Evolutionary conservation across 1,139 yeast species (phyloP).

Genomic region (Yamadazyma aaseri): DNA sequence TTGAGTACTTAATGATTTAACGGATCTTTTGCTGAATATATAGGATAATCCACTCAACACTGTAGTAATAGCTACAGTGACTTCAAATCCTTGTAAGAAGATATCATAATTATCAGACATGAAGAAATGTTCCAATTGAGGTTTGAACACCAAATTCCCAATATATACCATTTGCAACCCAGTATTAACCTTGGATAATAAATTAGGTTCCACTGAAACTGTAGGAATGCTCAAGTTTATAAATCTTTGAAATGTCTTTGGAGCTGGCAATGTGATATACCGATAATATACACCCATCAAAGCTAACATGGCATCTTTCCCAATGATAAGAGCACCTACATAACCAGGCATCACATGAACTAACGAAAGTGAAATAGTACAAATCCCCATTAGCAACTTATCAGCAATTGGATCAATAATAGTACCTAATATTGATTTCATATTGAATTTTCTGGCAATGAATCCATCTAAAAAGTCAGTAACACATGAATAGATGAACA

Average conservation of each 20-base stretch:
- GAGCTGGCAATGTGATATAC: slow-evolving; percentile 70
- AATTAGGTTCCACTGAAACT: slow-evolving; percentile 88
- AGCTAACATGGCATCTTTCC: slow-evolving; percentile 78
- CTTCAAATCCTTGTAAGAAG: slow-evolving; percentile 16
- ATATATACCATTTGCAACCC: slow-evolving; percentile 89
- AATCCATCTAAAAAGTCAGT: slow-evolving; percentile 93
- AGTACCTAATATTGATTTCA: slow-evolving; percentile 83
- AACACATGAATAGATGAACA: slow-evolving; percentile 81
- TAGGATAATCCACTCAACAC: slow-evolving; percentile 77
- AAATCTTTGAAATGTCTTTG: slow-evolving; percentile 68
- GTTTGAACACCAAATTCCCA: slow-evolving; percentile 69
- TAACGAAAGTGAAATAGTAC: slow-evolving; percentile 74
- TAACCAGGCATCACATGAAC: slow-evolving; percentile 65
- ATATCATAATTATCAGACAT: slow-evolving; percentile 12
- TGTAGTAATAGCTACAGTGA: slow-evolving; percentile 71
- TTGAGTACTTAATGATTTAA: slow-evolving; percentile 9
- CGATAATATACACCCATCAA: slow-evolving; percentile 75
- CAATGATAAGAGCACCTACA: slow-evolving; percentile 73
- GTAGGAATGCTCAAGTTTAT: slow-evolving; percentile 73
- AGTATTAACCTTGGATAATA: slow-evolving; percentile 84
- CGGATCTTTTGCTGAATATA: slow-evolving; percentile 62
- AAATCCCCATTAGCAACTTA: slow-evolving; percentile 81
- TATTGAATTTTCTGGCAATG: slow-evolving; percentile 76
- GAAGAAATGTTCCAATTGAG: slow-evolving; percentile 46
- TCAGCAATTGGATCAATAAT: slow-evolving; percentile 96